A percentile compares a stretch with the other conserved stretches of the same genome.
Evolutionary conservation across 371 early-diverging fungal species (phyloP).

Genomic region (Zychaea mexicana): DNA sequence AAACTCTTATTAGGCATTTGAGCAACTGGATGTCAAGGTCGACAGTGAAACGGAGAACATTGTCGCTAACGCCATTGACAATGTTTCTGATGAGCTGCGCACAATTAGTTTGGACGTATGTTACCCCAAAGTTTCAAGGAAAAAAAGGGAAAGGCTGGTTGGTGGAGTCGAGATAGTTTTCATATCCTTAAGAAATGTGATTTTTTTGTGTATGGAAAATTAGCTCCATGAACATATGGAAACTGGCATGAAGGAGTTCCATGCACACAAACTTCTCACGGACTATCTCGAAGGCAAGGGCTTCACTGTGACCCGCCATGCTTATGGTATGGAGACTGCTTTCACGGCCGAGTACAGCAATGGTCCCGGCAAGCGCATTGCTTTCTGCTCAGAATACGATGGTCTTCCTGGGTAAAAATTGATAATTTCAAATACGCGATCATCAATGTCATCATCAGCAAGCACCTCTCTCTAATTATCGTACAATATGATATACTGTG

Average conservation of each 20-base stretch:
- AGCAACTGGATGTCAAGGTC: conserved; percentile 23
- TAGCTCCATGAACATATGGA: conserved; percentile 65
- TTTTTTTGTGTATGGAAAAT: background rate
- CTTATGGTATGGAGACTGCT: conserved; percentile 58
- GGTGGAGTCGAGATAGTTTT: background rate
- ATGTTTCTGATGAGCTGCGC: conserved; percentile 41
- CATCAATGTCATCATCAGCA: no score
- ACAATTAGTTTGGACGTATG: conserved; percentile 46
- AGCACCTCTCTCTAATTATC: no score
- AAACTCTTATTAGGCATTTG: conserved; percentile 18
- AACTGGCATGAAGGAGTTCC: conserved; percentile 53
- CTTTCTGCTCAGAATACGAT: conserved; percentile 64
- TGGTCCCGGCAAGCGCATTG: conserved; percentile 38
- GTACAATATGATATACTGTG: no score
- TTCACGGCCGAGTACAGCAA: conserved; percentile 57
- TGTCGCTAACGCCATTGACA: conserved; percentile 41
- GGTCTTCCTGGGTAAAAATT: conserved; percentile 60
- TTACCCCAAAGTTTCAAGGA: background rate
- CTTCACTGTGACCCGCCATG: conserved; percentile 54
- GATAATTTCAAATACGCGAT: background rate
- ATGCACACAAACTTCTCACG: conserved; percentile 52
- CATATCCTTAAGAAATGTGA: background rate
- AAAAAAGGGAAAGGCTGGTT: background rate
- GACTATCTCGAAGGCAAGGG: conserved; percentile 55
- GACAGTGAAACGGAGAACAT: conserved; percentile 18